A percentile compares a stretch with the other conserved stretches of the same genome.
These are phyloP conservation scores for Aureobasidium sp. DNA, from an alignment of 2,329 filamentous ascomycete species.

Conservation along the genomic window DNA sequence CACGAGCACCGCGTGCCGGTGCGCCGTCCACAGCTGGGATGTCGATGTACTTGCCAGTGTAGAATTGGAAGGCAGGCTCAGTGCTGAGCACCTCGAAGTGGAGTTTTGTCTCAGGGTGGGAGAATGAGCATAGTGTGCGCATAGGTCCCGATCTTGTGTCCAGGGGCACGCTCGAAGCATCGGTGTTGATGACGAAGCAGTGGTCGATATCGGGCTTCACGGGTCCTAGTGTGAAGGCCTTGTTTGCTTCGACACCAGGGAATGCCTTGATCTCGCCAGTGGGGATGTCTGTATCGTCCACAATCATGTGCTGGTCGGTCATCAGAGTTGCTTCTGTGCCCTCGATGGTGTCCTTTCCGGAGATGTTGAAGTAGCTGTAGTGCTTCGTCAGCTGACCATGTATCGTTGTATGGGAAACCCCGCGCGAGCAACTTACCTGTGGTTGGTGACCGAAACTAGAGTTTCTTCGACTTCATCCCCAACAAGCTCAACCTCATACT, in stretches of 20 bases:
- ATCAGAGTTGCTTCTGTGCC: conserved; percentile 52
- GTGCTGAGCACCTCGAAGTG: conserved; percentile 84
- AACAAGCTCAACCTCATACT: conserved; percentile 80
- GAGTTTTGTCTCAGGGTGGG: conserved; percentile 64
- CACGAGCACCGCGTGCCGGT: conserved; percentile 56
- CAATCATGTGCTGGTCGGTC: conserved; percentile 60
- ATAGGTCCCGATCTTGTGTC: conserved; percentile 51
- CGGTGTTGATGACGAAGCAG: conserved; percentile 71
- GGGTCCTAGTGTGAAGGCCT: conserved; percentile 63
- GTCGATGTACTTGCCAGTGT: conserved; percentile 78
- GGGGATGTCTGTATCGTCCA: conserved; percentile 67
- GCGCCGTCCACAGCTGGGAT: conserved; percentile 51
- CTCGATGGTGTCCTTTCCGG: conserved; percentile 48
- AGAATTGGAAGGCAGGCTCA: conserved; percentile 95
- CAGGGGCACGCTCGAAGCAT: conserved; percentile 43
- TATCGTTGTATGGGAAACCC: no score
- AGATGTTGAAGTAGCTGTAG: conserved; percentile 59
- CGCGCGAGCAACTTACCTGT: conserved; percentile 47
- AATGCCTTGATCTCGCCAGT: conserved; percentile 56
- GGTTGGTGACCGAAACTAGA: conserved; percentile 87
- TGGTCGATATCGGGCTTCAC: conserved; percentile 73
- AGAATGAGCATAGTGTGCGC: conserved; percentile 58
- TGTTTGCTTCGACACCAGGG: conserved; percentile 54
- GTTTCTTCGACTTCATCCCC: conserved; percentile 74
- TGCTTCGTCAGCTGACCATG: neutral